These are phyloP conservation scores for Hibiscus trionum DNA, from an alignment of 345 rosid genomes.

Conservation along the genomic window DNA sequence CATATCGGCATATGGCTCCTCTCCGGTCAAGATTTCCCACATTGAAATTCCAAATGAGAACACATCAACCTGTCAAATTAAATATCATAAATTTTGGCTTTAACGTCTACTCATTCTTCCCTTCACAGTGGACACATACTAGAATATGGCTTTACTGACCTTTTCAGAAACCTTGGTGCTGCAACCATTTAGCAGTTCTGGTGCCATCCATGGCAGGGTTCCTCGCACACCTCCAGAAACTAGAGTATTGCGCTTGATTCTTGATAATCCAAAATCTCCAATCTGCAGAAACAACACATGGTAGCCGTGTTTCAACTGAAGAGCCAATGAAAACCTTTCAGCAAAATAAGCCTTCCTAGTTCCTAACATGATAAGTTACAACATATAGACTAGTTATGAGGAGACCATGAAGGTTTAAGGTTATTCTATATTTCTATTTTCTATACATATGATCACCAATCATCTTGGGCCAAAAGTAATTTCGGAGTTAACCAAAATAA, in stretches of 20 bases:
- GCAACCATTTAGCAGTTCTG: constrained; percentile 62
- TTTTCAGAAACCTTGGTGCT: constrained; percentile 59
- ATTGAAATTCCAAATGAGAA: constrained; percentile 64
- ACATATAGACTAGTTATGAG: not conserved
- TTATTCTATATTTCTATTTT: not conserved
- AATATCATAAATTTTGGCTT: constrained; percentile 5
- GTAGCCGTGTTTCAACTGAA: not conserved
- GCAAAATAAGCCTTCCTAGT: not conserved
- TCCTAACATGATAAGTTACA: not conserved
- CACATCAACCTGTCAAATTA: constrained; percentile 42
- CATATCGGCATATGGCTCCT: constrained; percentile 70
- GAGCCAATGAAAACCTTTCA: not conserved
- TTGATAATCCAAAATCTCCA: constrained; percentile 66
- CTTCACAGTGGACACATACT: not conserved
- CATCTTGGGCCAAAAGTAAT: not conserved
- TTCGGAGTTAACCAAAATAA: not conserved
- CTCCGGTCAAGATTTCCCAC: constrained; percentile 71
- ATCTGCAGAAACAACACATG: constrained; percentile 30
- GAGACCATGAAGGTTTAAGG: constrained; percentile 1
- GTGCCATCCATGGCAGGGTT: constrained; percentile 81
- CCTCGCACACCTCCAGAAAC: constrained; percentile 74
- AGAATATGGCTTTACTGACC: constrained; percentile 21
- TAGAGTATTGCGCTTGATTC: constrained; percentile 60
- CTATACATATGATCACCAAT: not conserved
- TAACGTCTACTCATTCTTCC: not conserved